Evolutionary conservation across 2,329 filamentous ascomycete species (phyloP), one percentile per base, ranked within the genome.

Genomic region (Claviceps arundinis): DNA sequence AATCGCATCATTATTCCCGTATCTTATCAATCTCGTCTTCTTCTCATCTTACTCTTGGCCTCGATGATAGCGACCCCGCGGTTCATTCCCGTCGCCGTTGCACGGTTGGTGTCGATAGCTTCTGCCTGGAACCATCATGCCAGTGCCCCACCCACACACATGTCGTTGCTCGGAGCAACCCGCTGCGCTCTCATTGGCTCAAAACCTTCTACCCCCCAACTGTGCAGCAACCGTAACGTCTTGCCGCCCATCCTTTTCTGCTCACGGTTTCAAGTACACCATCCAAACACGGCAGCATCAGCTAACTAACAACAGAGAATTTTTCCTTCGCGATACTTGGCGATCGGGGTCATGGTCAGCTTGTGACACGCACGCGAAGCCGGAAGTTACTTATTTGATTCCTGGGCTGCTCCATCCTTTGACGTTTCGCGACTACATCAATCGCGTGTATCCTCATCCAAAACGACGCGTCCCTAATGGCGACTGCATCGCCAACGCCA

Each of bases 401-500:
- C 16, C 30, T 5, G 16, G 24, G 8, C 58, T 69, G 68, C 58
- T 50, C 54, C 55, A 50, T 45, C 49, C 26, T 30, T 44, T 42
- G 49, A 48, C 48, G 5, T 17, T 51, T 42, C 30, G 38, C 40
- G 24, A 51, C 45, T 26, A 37, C 50, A 48, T 34, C 22, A 46
- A 14, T 46, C 30, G 42, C 19, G 49, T 37, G 26, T 48, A 42
- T 53, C 44, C 26, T 44, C 42, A 26, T 34, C 24, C 37, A 52
- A 56, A 58, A 55, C 57, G 51, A 56, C 58, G 50, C 54, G 24
- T 40, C 53, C 53, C 52, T 44, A 44, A 79, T 79, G 76, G 70
- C 77, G 54, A 70, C 73, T 51, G 70, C 69, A 56, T 81, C 77
- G 58, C 77, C 77, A 52, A 80, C 78, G 5, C 77, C 80, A 38